Evolutionary conservation across 768 basidiomycete species (phyloP).

Genomic region (Xanthoconium stramineum): DNA sequence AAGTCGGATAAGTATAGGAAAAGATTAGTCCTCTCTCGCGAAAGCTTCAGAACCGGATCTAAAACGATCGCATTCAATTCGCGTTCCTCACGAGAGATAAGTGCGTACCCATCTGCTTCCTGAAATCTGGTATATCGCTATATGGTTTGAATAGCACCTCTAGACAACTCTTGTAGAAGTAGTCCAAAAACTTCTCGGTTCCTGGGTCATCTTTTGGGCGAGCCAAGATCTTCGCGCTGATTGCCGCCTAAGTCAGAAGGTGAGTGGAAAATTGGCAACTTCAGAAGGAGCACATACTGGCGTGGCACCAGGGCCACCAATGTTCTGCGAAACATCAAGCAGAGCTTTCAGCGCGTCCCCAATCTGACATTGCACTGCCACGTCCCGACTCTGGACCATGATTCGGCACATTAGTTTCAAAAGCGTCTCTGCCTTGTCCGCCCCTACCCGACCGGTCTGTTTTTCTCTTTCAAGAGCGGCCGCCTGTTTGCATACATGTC

Average conservation of each 20-base stretch:
- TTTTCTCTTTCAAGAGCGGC: constrained; percentile 67
- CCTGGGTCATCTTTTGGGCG: constrained; percentile 78
- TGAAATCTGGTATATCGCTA: constrained; percentile 67
- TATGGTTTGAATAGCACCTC: constrained; percentile 81
- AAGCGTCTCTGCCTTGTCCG: constrained; percentile 69
- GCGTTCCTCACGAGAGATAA: not conserved
- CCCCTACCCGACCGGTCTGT: constrained; percentile 50
- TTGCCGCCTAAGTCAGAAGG: constrained; percentile 21
- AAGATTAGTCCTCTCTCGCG: constrained; percentile 77
- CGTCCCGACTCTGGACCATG: constrained; percentile 74
- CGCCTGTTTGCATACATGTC: constrained; percentile 81
- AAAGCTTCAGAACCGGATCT: constrained; percentile 55
- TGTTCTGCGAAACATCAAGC: constrained; percentile 67
- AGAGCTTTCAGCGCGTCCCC: constrained; percentile 83
- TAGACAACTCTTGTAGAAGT: constrained; percentile 86
- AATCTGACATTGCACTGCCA: constrained; percentile 87
- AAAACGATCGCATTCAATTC: constrained; percentile 3
- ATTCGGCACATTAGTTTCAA: constrained; percentile 72
- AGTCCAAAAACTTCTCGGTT: constrained; percentile 87
- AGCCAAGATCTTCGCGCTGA: constrained; percentile 44
- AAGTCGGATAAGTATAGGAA: constrained; percentile 89
- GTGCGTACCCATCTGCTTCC: constrained; percentile 41
- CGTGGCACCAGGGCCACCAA: constrained; percentile 35
- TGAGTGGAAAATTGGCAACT: constrained; percentile 2
- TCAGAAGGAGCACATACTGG: constrained; percentile 26